phyloP scores from a whole-genome alignment of 1,284 basidiomycete genomes.

The Hortiboletus rubellus region DNA sequence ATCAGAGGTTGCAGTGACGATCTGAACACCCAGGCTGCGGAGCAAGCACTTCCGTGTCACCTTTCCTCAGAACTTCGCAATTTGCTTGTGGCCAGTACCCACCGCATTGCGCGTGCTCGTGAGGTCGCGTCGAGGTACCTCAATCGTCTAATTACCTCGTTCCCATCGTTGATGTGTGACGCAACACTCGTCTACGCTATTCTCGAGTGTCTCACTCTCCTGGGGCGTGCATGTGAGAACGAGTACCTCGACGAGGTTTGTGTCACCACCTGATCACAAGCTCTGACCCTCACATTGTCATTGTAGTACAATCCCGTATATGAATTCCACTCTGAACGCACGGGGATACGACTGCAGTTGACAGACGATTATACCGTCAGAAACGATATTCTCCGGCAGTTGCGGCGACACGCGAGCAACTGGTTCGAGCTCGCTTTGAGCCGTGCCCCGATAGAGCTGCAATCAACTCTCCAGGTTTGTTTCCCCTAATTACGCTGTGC shows the following conservation, averaged over 20 bases:
- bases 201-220: conserved; percentile 87
- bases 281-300: conserved; percentile 6
- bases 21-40: conserved; percentile 71
- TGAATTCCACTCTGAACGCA: conserved; percentile 79
- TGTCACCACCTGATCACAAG: conserved; percentile 2
- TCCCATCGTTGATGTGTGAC: conserved; percentile 94
- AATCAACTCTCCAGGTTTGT: conserved; percentile 84
- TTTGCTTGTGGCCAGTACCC: conserved; percentile 81
- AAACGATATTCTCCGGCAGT: conserved; percentile 77
- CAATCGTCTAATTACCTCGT: conserved; percentile 85
- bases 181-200: conserved; percentile 85
- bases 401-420: conserved; percentile 71
- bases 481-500: not conserved
- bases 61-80: conserved; percentile 76
- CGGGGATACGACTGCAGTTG: conserved; percentile 75
- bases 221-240: conserved; percentile 87
- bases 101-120: conserved; percentile 80
- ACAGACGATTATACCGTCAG: conserved; percentile 88
- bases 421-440: conserved; percentile 89
- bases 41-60: conserved; percentile 75
- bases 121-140: conserved; percentile 83
- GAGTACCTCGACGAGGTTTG: conserved; percentile 89
- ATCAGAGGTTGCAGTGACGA: conserved; percentile 72
- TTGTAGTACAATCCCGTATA: conserved; percentile 84
- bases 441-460: conserved; percentile 89